These are phyloP conservation scores for Allium fistulosum DNA, from an alignment of 106 monocot genomes.

Conservation along the genomic window DNA sequence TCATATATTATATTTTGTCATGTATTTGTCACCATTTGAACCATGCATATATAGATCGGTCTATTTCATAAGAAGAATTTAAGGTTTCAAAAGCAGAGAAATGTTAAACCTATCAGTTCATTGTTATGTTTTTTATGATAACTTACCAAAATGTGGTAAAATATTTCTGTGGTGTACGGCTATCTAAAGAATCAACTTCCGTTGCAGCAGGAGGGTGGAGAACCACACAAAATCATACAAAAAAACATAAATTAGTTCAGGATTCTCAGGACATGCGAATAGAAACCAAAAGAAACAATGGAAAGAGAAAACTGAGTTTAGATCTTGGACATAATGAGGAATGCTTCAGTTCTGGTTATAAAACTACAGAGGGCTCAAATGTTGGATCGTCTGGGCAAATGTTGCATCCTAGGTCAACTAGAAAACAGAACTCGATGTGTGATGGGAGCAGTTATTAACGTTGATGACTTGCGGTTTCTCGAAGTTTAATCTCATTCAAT, in stretches of 20 bases:
- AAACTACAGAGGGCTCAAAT: conserved; percentile 7
- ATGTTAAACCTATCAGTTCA: too few species aligned
- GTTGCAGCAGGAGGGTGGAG: conserved; percentile 7
- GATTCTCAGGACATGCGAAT: conserved; percentile 4
- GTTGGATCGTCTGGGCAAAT: conserved; percentile 9
- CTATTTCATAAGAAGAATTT: too few species aligned
- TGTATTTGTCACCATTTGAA: too few species aligned
- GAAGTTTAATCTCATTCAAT: conserved; percentile 7
- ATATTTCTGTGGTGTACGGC: too few species aligned
- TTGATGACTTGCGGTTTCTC: conserved; percentile 44
- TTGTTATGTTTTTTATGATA: too few species aligned
- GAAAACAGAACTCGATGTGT: background rate
- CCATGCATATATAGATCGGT: too few species aligned
- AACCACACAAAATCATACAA: conserved; percentile 8
- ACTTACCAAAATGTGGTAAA: too few species aligned
- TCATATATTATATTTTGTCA: too few species aligned
- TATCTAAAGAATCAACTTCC: too few species aligned
- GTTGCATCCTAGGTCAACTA: conserved; percentile 19
- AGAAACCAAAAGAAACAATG: conserved; percentile 15
- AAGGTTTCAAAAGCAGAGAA: too few species aligned
- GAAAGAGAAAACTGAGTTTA: conserved; percentile 43
- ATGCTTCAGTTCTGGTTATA: conserved; percentile 34
- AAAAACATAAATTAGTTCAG: background rate
- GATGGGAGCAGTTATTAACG: conserved; percentile 35
- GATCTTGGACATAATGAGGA: conserved; percentile 13